Evolutionary conservation across 78 protist species (phyloP).

Genomic region (Pigoraptor vietnamica): DNA sequence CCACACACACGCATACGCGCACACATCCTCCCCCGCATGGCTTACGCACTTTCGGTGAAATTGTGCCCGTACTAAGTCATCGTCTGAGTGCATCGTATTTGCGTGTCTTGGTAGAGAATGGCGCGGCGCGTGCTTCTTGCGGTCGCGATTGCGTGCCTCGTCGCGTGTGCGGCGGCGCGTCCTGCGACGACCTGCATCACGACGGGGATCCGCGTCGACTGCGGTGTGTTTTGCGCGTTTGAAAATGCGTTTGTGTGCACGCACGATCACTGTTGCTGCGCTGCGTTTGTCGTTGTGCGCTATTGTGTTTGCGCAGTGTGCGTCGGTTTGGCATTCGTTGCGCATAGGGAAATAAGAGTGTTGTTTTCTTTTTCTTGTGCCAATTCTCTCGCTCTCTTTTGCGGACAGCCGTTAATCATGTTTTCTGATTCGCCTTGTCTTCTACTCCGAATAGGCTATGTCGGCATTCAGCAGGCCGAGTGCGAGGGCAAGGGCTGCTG

Average conservation of each 20-base stretch:
- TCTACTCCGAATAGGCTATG: conserved; percentile 14
- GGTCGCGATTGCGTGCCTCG: not conserved
- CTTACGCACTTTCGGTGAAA: too few relatives aligned
- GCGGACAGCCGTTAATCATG: too few relatives aligned
- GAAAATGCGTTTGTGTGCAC: too few relatives aligned
- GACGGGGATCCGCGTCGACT: not conserved
- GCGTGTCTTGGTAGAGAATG: not conserved
- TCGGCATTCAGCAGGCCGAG: conserved; percentile 6
- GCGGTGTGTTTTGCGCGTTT: not conserved
- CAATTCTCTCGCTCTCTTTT: too few relatives aligned
- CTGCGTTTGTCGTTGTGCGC: not conserved
- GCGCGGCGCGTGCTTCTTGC: not conserved
- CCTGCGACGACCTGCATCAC: not conserved
- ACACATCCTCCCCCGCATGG: too few relatives aligned
- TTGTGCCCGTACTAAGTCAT: not conserved
- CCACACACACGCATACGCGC: too few relatives aligned
- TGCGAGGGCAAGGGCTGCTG: conserved; percentile 4
- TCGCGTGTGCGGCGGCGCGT: not conserved
- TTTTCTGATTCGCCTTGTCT: not conserved
- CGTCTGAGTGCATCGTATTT: not conserved
- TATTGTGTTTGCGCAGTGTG: too few relatives aligned
- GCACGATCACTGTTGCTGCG: too few relatives aligned
- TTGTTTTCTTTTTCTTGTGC: too few relatives aligned
- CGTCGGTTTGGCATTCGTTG: too few relatives aligned
- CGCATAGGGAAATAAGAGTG: too few relatives aligned